Percentiles rank a stretch among this genome's conserved stretches.
phyloP scores from a whole-genome alignment of 139 green algal genomes.

The Pleodorina starrii region DNA sequence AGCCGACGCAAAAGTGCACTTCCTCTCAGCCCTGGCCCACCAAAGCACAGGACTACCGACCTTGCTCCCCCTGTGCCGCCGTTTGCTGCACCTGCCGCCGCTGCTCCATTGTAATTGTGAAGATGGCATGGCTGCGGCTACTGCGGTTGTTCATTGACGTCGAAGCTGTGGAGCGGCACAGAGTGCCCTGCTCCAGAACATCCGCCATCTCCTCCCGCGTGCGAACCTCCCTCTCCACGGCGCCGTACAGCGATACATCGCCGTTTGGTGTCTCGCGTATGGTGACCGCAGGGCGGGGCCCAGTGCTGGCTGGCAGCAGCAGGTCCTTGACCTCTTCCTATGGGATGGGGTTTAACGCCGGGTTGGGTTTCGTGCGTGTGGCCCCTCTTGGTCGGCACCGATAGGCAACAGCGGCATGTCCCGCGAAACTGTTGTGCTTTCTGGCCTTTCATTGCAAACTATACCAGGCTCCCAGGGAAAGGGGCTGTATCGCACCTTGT shows the following conservation, averaged over 20 bases:
- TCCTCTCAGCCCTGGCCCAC: no score
- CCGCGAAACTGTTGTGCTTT: no score
- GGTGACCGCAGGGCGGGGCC: slow-evolving; percentile 63
- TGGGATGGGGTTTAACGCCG: not conserved
- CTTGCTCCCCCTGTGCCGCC: not conserved
- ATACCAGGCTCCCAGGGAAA: no score
- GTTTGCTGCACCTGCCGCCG: slow-evolving; percentile 64
- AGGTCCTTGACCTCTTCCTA: slow-evolving; percentile 93
- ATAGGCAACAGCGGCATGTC: not conserved
- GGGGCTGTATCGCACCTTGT: slow-evolving; percentile 83
- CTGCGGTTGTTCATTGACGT: slow-evolving; percentile 94
- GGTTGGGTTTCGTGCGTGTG: no score
- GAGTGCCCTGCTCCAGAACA: slow-evolving; percentile 84
- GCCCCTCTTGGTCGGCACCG: no score
- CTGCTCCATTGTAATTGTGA: slow-evolving; percentile 98
- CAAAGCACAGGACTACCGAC: not conserved
- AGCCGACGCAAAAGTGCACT: not conserved
- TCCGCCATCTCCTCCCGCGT: slow-evolving; percentile 83
- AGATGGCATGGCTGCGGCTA: slow-evolving; percentile 94
- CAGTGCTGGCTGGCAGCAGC: slow-evolving; percentile 62
- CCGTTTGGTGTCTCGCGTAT: slow-evolving; percentile 86
- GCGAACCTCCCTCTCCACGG: slow-evolving; percentile 85
- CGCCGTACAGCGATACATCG: slow-evolving; percentile 86
- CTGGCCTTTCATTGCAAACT: no score
- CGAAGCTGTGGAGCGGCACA: slow-evolving; percentile 84